Percentiles rank a stretch among this genome's conserved stretches.
phyloP scores from a whole-genome alignment of 2,329 filamentous ascomycete species.

The Pestalotiopsis sp. region DNA sequence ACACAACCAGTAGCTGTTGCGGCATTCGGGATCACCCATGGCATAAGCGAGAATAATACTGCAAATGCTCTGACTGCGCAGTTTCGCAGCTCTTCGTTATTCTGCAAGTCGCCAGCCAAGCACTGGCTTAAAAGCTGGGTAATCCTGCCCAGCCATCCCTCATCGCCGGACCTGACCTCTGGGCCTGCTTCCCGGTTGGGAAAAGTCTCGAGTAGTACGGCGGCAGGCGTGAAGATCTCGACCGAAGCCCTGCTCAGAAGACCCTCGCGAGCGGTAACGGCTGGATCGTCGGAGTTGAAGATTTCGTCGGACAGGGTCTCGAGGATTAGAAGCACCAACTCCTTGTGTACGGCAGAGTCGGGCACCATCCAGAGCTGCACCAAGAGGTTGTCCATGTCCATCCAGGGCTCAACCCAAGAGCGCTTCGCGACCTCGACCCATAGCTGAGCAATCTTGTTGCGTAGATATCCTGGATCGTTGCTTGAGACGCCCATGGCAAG shows the following conservation, averaged over 20 bases:
- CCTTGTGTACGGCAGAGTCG: constrained; percentile 67
- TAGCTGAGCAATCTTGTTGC: constrained; percentile 91
- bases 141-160: constrained; percentile 85
- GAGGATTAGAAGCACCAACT: constrained; percentile 83
- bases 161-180: constrained; percentile 72
- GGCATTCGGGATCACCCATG: constrained; percentile 85
- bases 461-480: constrained; percentile 77
- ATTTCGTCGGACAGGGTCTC: constrained; percentile 94
- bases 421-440: constrained; percentile 96
- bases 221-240: constrained; percentile 85
- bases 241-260: constrained; percentile 86
- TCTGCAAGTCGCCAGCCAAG: constrained; percentile 63
- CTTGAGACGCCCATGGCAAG: constrained; percentile 58
- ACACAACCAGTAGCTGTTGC: constrained; percentile 72
- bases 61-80: constrained; percentile 77
- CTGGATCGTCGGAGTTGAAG: constrained; percentile 85
- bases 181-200: constrained; percentile 69
- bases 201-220: constrained; percentile 73
- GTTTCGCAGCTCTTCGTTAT: constrained; percentile 64
- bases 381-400: constrained; percentile 86
- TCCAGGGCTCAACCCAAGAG: constrained; percentile 90
- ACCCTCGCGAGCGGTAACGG: constrained; percentile 79
- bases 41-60: constrained; percentile 75
- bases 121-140: constrained; percentile 74
- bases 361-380: constrained; percentile 78